phyloP scores from a whole-genome alignment of 2,329 filamentous ascomycete genomes.

The Ophidiomyces ophidiicola region DNA sequence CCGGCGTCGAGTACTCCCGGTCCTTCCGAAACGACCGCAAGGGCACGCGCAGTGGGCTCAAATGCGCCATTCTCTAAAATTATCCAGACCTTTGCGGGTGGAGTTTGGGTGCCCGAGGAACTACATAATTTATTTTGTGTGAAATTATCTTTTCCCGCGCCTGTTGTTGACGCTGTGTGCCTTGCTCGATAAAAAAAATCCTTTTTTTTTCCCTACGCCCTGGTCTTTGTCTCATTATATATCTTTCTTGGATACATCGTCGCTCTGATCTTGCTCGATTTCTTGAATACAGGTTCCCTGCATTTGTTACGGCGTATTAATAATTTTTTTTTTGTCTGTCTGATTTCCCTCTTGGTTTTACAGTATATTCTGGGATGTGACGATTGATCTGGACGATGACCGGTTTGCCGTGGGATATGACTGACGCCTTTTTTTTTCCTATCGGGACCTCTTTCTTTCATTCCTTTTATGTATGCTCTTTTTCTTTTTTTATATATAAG shows the following conservation, averaged over 20 bases:
- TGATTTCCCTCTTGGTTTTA: not conserved
- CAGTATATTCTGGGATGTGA: conserved; percentile 3
- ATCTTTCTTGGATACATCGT: not conserved
- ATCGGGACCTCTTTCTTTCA: not conserved
- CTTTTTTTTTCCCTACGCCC: too few species aligned
- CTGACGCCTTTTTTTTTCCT: conserved; percentile 5
- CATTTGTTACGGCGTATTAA: conserved; percentile 10
- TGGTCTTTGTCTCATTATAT: not conserved
- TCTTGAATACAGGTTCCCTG: conserved; percentile 5
- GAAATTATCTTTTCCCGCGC: too few species aligned
- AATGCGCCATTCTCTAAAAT: conserved; percentile 29
- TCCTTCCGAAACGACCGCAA: conserved; percentile 31
- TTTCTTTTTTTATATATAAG: conserved; percentile 2
- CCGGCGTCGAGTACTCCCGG: conserved; percentile 30
- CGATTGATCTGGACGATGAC: conserved; percentile 6
- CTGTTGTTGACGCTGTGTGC: too few species aligned
- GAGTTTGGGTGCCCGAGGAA: too few species aligned
- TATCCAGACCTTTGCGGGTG: not conserved
- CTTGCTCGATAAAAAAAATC: too few species aligned
- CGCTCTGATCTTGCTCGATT: conserved; percentile 3
- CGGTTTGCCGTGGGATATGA: conserved; percentile 8
- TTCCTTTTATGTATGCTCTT: not conserved
- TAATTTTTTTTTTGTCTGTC: conserved; percentile 1
- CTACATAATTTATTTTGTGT: too few species aligned
- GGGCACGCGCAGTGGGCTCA: conserved; percentile 26